Conservation (phyloP, 176 grass and related monocot species). For the Cymbopogon citratus region DNA sequence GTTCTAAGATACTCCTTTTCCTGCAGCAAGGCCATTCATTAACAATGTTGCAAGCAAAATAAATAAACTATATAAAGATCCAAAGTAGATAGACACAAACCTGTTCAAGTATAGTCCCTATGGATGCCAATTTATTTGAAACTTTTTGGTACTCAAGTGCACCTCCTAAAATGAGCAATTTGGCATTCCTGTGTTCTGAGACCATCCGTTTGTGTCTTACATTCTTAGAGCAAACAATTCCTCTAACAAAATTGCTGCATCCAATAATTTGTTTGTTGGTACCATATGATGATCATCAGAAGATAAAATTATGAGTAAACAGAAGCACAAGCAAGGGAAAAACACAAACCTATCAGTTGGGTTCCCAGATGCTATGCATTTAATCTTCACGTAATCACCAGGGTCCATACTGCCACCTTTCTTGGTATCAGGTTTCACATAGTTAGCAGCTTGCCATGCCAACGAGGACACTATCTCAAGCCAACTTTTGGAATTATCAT, state of each 20-base stretch:
- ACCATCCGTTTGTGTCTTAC: constrained; percentile 92
- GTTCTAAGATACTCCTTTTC: constrained; percentile 63
- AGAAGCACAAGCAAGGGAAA: neutral
- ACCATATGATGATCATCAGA: constrained; percentile 1
- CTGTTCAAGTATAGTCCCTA: constrained; percentile 74
- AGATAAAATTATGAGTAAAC: constrained; percentile 1
- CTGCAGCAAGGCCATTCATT: constrained; percentile 37
- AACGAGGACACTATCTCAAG: constrained; percentile 66
- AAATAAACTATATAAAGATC: neutral
- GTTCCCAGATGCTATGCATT: constrained; percentile 73
- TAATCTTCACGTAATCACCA: constrained; percentile 81
- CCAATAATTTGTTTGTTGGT: constrained; percentile 21
- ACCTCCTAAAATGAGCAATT: constrained; percentile 85
- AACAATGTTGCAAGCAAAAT: constrained; percentile 8
- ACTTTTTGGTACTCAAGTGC: constrained; percentile 78
- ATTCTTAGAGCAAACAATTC: constrained; percentile 95
- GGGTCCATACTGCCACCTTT: constrained; percentile 93
- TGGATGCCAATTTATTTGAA: constrained; percentile 75
- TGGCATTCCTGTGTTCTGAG: constrained; percentile 60
- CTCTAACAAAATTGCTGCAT: constrained; percentile 70
- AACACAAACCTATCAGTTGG: constrained; percentile 64
- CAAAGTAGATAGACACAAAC: constrained; percentile 37
- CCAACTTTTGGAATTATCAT: constrained; percentile 47
- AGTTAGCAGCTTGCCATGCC: constrained; percentile 77
- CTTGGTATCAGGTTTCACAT: constrained; percentile 87